A percentile compares a stretch with the other conserved stretches of the same genome.
These are phyloP conservation scores for Wickerhamiella shivajii DNA, from an alignment of 805 yeast species.

Conservation along the genomic window DNA sequence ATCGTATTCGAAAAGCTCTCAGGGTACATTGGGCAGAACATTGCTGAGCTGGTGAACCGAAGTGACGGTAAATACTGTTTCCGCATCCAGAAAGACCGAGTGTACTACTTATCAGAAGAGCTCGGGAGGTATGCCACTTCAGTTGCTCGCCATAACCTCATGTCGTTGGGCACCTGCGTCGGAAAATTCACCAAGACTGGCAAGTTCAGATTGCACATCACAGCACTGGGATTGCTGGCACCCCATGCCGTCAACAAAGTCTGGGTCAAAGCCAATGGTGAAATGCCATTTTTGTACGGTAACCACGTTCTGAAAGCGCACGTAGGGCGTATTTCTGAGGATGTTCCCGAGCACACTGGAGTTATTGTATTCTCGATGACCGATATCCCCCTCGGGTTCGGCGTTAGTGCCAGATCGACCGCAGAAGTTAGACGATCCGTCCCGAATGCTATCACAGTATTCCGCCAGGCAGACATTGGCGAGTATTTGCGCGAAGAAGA, in stretches of 20 bases:
- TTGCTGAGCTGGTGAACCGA: conserved; percentile 72
- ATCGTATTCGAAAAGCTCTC: conserved; percentile 93
- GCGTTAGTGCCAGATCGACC: conserved; percentile 86
- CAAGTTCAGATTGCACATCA: conserved; percentile 85
- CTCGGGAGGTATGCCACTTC: conserved; percentile 81
- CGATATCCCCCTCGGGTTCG: conserved; percentile 89
- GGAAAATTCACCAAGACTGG: conserved; percentile 98
- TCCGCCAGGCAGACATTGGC: conserved; percentile 95
- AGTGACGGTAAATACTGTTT: conserved; percentile 79
- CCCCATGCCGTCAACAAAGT: conserved; percentile 83
- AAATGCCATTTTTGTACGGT: conserved; percentile 95
- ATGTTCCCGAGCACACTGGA: conserved; percentile 96
- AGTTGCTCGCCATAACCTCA: conserved; percentile 73
- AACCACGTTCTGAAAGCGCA: conserved; percentile 95
- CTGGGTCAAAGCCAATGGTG: conserved; percentile 96
- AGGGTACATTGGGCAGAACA: conserved; percentile 92
- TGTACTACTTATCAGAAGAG: conserved; percentile 70
- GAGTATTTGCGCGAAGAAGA: conserved; percentile 97
- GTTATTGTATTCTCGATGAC: conserved; percentile 81
- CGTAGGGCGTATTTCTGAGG: conserved; percentile 91
- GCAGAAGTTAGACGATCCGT: conserved; percentile 73
- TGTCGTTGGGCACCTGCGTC: conserved; percentile 86
- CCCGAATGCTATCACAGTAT: conserved; percentile 90
- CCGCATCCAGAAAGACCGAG: conserved; percentile 91
- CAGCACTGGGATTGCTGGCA: conserved; percentile 71